A percentile compares a stretch with the other conserved stretches of the same genome.
Conservation (phyloP, 352 stramenopile species). For the Phytophthora pisi region DNA sequence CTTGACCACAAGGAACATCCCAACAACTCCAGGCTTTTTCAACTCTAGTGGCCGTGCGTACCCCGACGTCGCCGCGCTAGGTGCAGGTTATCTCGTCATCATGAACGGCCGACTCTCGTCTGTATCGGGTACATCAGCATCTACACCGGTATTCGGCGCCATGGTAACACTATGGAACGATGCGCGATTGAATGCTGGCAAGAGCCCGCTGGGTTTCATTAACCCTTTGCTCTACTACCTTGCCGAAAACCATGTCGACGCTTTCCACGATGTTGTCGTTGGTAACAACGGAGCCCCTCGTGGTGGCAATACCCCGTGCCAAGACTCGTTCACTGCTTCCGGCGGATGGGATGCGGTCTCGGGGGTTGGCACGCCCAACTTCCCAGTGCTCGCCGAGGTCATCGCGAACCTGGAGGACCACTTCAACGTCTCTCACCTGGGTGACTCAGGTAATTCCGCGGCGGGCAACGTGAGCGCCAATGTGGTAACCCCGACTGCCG, state of each 20-base stretch:
- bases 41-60: conserved; percentile 87
- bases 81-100: conserved; percentile 68
- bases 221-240: conserved; percentile 89
- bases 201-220: conserved; percentile 85
- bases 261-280: conserved; percentile 88
- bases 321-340: conserved; percentile 81
- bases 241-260: conserved; percentile 46
- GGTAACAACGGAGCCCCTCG: conserved; percentile 82
- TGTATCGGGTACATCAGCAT: conserved; percentile 87
- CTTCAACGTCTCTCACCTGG: conserved; percentile 48
- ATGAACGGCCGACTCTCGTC: conserved; percentile 52
- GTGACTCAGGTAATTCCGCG: conserved; percentile 9
- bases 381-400: conserved; percentile 65
- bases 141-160: conserved; percentile 80
- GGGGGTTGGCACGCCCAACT: conserved; percentile 88
- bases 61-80: conserved; percentile 87
- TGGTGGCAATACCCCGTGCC: conserved; percentile 50
- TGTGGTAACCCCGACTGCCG: conserved; percentile 6
- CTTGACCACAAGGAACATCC: conserved; percentile 57
- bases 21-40: conserved; percentile 64
- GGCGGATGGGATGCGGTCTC: conserved; percentile 90
- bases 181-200: conserved; percentile 75
- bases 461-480: conserved; percentile 19
- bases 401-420: conserved; percentile 55
- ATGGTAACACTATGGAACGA: conserved; percentile 93